A percentile compares a stretch with the other conserved stretches of the same genome.
These are phyloP conservation scores for Paratinospora sagittata DNA, from an alignment of 164 flowering plant genomes.

Conservation along the genomic window DNA sequence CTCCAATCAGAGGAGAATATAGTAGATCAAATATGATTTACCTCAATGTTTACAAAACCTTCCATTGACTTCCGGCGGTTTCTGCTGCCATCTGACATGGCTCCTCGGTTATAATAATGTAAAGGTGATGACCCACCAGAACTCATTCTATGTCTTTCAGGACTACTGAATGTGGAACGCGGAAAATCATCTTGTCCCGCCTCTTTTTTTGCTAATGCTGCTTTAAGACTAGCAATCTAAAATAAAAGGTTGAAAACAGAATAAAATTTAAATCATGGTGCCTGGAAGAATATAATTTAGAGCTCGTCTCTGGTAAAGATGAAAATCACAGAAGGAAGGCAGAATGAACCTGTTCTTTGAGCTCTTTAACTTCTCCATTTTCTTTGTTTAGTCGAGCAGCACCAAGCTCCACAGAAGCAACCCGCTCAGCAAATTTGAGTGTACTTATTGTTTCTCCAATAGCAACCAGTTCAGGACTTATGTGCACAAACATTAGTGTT, in stretches of 20 bases:
- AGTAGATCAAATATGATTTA: constrained; percentile 13
- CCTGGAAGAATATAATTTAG: no score
- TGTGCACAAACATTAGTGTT: constrained; percentile 95
- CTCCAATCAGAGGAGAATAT: background rate
- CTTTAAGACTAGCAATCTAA: constrained; percentile 71
- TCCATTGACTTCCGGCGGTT: constrained; percentile 40
- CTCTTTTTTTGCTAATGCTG: constrained; percentile 72
- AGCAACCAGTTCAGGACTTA: constrained; percentile 76
- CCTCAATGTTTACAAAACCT: constrained; percentile 46
- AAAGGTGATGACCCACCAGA: constrained; percentile 36
- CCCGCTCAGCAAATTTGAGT: constrained; percentile 78
- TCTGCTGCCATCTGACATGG: constrained; percentile 19
- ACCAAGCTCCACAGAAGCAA: constrained; percentile 74
- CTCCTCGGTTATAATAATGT: constrained; percentile 28
- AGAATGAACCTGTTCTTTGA: constrained; percentile 60
- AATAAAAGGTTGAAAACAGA: background rate
- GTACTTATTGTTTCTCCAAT: constrained; percentile 73
- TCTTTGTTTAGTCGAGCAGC: constrained; percentile 68
- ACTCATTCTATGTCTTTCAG: constrained; percentile 37
- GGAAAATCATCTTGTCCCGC: constrained; percentile 31
- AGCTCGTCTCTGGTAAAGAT: background rate
- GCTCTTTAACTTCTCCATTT: constrained; percentile 56
- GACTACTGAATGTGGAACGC: constrained; percentile 33
- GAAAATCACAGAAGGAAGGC: background rate
- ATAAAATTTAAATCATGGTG: background rate